Evolutionary conservation across 225 moss, liverwort and hornwort species (phyloP), one percentile per base, ranked within the genome.

Genomic region (Anthoceros angustus): DNA sequence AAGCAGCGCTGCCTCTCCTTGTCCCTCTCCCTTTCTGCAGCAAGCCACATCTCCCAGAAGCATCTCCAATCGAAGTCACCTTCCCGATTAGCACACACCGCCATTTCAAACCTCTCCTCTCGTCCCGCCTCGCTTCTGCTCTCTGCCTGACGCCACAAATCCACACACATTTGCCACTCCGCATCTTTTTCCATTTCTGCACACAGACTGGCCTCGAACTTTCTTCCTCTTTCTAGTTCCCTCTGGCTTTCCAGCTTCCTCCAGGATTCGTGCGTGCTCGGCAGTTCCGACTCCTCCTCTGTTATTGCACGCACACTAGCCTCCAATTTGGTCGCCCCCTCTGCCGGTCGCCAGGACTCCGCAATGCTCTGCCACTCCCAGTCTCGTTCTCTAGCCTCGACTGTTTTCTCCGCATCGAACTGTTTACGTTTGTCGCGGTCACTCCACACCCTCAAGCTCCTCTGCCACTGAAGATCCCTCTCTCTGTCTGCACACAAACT

Each of bases 31-130:
- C 3, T 50, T 5, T 50, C 49, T 50, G 49, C 49, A 8, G 49
- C 49, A 50, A 50, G 49, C 49, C 49, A 50, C 49, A 50, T 50
- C 8, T 50, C 49, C 49, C 49, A 50, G 49, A 50, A 50, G 49
- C 7, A 50, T 16, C 49, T 50, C 49, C 49, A 50, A 20, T 50
- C 49, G 16, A 50, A 50, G 5, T 50, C 49, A 20, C 49, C 49
- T 11, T 5, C 8, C 20, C 10, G 49, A 14, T 50, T 20, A 5
- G 20, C 15, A 20, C 49, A 50, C 49, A 50, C 49, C 15, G 16
- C 49, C 5, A 50, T 20, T 50, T 50, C 49, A 50, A 50, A 50
- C 49, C 6, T 20, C 20, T 16, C 16, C 10, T 50, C 16, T 50
- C 49, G 15, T 5, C 20, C 49, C 49, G 20, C 20, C 5, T 50